These are phyloP conservation scores for Trametes gibbosa DNA, from an alignment of 768 basidiomycete genomes.

Conservation along the genomic window DNA sequence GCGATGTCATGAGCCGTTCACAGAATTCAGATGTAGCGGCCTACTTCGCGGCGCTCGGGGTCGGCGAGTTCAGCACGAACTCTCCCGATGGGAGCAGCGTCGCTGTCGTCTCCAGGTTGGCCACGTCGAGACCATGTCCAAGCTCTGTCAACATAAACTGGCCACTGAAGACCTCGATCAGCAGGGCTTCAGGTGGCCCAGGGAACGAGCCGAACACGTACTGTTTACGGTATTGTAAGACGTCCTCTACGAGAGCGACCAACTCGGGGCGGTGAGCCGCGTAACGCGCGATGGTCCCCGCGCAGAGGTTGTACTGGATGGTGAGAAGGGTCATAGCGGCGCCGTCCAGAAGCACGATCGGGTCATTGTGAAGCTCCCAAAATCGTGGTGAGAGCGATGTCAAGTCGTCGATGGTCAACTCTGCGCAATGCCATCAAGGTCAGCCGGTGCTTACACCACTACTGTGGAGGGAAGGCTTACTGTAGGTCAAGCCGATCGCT, in stretches of 20 bases:
- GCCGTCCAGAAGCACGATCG: slow-evolving; percentile 30
- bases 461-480: slow-evolving; percentile 3
- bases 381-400: slow-evolving; percentile 24
- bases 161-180: slow-evolving; percentile 27
- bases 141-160: slow-evolving; percentile 45
- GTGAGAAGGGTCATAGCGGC: slow-evolving; percentile 33
- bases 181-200: neutral
- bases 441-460: neutral
- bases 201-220: neutral
- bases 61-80: slow-evolving; percentile 31
- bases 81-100: neutral
- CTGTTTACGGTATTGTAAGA: neutral
- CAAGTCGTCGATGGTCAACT: slow-evolving; percentile 21
- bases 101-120: slow-evolving; percentile 41
- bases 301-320: slow-evolving; percentile 38
- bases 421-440: neutral
- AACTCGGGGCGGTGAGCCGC: slow-evolving; percentile 24
- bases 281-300: slow-evolving; percentile 35
- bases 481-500: slow-evolving; percentile 16
- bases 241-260: slow-evolving; percentile 22
- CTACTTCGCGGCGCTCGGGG: slow-evolving; percentile 43
- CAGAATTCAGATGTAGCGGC: slow-evolving; percentile 5
- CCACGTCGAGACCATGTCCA: slow-evolving; percentile 44
- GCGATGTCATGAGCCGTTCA: neutral
- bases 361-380: slow-evolving; percentile 38